Evolutionary conservation across 352 stramenopile genomes (phyloP), one percentile per base, ranked within the genome.

Genomic region (Phytopythium aichiense): DNA sequence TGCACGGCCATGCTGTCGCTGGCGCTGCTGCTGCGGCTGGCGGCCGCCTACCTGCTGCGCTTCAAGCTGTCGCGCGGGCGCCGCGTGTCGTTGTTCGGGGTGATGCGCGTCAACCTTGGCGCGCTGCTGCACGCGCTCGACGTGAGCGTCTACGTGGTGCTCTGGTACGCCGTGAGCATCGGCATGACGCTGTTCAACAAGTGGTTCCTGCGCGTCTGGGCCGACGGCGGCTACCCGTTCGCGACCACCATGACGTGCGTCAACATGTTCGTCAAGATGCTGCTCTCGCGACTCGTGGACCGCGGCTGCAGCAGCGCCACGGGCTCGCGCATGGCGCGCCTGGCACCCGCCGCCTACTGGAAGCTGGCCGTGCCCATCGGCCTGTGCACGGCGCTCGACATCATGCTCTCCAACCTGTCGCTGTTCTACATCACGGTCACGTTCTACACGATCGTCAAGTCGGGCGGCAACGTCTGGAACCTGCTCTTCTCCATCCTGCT

Each of bases 381-480:
- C 13, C 56, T 92, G 31, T 90, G 74, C 69, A 94, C 87, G 12
- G 80, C 81, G n/a, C 76, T 93, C 11, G 85, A 94, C 68, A 89
- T 96, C 40, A 87, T 91, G 70, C 63, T 90, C 31, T 93, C 82
- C 15, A 94, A 94, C 64, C 50, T 89, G 20, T 92, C 85, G 64
- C 82, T 94, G 61, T 80, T 90, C 45, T 96, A 93, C 72, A 90
- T 94, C 64, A 93, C 81, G 0, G 86, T 94, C 18, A 91, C 84
- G 28, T 87, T 96, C 63, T 94, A 92, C 71, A 96, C 87, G 30
- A 81, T 94, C 46, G 83, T 91, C 50, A 93, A 94, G 63, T 91
- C 81, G 0, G 73, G 76, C 18, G 80, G 71, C 13, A 90, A 94
- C 53, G 76, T 92, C 13, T 96, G 87, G 64, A 94, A 89, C 53